Conservation (phyloP, 331 rosid genomes). For the Cydonia oblonga region DNA sequence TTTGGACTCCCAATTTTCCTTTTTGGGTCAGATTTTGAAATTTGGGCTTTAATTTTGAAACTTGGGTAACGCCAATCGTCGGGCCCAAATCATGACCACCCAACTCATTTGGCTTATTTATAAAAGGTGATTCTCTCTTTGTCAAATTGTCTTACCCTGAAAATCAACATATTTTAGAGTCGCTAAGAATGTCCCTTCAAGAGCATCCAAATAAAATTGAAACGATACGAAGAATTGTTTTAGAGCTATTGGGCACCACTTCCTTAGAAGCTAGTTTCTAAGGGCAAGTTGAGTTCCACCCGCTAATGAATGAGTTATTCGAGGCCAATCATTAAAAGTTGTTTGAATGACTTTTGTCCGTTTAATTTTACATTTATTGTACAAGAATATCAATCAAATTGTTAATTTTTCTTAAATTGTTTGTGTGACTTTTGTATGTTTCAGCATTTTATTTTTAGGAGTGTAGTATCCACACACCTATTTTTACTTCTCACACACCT, state of each 20-base stretch:
- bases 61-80: not conserved
- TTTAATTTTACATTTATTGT: too few species aligned
- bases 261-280: not conserved
- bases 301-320: not conserved
- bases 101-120: not conserved
- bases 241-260: not conserved
- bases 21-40: not conserved
- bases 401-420: too few species aligned
- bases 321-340: too few species aligned
- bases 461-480: too few species aligned
- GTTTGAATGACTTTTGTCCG: not conserved
- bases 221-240: not conserved
- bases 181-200: too few species aligned
- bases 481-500: too few species aligned
- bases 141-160: fast-evolving
- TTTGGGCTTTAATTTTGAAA: not conserved
- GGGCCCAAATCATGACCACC: not conserved
- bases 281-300: not conserved
- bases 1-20: not conserved
- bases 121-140: too few species aligned
- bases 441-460: too few species aligned
- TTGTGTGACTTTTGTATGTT: too few species aligned
- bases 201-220: too few species aligned
- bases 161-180: too few species aligned
- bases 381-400: too few species aligned